Evolutionary conservation across 305 asterid genomes (phyloP).

Genomic region (Fraxinus sp.): DNA sequence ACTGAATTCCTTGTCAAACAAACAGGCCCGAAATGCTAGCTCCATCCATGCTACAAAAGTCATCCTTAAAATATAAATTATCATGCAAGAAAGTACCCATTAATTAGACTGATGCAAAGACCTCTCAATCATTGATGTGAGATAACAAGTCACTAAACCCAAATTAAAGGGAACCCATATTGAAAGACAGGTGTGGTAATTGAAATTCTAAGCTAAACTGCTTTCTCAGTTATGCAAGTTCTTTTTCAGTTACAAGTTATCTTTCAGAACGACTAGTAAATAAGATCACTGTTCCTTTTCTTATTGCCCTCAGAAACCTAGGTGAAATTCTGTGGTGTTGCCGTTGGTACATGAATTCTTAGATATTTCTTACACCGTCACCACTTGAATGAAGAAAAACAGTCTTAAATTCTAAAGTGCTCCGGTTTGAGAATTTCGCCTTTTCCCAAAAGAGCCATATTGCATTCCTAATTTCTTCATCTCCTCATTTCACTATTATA

Average conservation of each 20-base stretch:
- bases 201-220: not conserved
- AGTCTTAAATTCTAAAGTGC: not conserved
- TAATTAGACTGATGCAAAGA: not conserved
- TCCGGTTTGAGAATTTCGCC: not conserved
- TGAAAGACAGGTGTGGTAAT: not conserved
- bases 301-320: not conserved
- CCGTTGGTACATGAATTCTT: not conserved
- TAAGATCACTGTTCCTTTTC: not conserved
- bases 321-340: not conserved
- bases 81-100: not conserved
- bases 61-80: not conserved
- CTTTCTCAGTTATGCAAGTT: not conserved
- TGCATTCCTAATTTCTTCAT: not conserved
- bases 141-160: not conserved
- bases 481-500: not conserved
- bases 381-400: not conserved
- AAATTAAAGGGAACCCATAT: not conserved
- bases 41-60: not conserved
- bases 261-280: not conserved
- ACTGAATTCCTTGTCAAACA: not conserved
- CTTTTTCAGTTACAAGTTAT: not conserved
- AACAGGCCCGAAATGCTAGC: not conserved
- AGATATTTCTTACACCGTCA: not conserved
- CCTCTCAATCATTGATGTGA: not conserved
- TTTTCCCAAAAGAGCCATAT: not conserved